These are phyloP conservation scores for Oropetium thomaeum DNA, from an alignment of 176 grass and related monocot species.

Conservation along the genomic window DNA sequence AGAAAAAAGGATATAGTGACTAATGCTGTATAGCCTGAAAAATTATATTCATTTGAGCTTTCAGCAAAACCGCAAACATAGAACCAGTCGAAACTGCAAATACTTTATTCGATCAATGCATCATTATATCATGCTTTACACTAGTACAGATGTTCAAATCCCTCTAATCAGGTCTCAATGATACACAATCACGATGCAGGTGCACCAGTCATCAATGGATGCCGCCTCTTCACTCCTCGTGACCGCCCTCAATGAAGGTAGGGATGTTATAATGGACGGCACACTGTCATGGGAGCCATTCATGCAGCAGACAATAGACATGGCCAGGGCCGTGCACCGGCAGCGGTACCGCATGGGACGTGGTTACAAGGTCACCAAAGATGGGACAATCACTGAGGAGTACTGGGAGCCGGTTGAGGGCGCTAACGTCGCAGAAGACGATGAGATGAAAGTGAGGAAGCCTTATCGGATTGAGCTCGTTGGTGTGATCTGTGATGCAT, in stretches of 20 bases:
- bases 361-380: constrained; percentile 78
- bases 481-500: constrained; percentile 77
- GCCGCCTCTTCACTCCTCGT: constrained; percentile 89
- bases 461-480: constrained; percentile 89
- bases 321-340: constrained; percentile 75
- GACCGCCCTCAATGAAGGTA: constrained; percentile 85
- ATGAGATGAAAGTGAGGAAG: constrained; percentile 38
- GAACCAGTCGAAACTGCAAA: neutral
- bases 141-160: neutral
- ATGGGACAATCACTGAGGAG: constrained; percentile 66
- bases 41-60: neutral
- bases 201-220: constrained; percentile 91
- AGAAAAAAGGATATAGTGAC: neutral
- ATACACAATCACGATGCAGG: constrained; percentile 44
- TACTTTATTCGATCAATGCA: neutral
- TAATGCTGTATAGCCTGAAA: neutral
- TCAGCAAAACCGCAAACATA: neutral
- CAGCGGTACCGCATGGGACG: constrained; percentile 82
- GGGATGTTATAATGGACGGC: constrained; percentile 95
- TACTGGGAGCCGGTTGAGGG: constrained; percentile 76
- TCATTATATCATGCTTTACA: neutral
- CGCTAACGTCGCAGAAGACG: neutral
- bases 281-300: constrained; percentile 91
- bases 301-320: constrained; percentile 76
- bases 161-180: neutral